Conservation (phyloP, 2,329 filamentous ascomycete genomes). For the Leptographium lundbergii region DNA sequence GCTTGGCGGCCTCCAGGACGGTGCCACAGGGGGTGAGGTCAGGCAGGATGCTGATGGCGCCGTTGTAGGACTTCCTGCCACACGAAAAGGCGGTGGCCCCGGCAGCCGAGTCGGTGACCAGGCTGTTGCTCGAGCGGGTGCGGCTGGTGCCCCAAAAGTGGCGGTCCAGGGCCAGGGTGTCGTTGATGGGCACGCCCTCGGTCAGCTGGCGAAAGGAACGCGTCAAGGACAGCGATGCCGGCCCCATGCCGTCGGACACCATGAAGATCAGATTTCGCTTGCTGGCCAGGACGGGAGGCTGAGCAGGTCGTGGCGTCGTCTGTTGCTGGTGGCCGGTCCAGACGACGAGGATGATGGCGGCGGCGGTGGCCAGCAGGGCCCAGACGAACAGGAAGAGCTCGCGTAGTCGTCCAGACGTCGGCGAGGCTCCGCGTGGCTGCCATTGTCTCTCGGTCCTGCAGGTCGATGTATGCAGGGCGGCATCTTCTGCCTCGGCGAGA, state of each 20-base stretch:
- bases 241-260: conserved; percentile 98
- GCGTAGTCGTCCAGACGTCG: conserved; percentile 33
- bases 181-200: conserved; percentile 57
- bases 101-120: conserved; percentile 94
- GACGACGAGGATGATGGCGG: conserved; percentile 70
- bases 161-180: conserved; percentile 69
- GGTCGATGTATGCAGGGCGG: conserved; percentile 16
- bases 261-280: conserved; percentile 97
- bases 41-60: conserved; percentile 81
- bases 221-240: conserved; percentile 77
- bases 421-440: background rate
- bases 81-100: conserved; percentile 95
- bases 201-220: conserved; percentile 73
- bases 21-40: conserved; percentile 82
- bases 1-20: conserved; percentile 84
- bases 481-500: conserved; percentile 19
- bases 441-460: background rate
- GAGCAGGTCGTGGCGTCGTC: conserved; percentile 21
- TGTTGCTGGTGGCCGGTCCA: conserved; percentile 58
- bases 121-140: conserved; percentile 68
- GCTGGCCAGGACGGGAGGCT: conserved; percentile 27
- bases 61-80: conserved; percentile 88
- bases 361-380: conserved; percentile 69
- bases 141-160: conserved; percentile 85
- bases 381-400: conserved; percentile 70